phyloP scores from a whole-genome alignment of 2,329 filamentous ascomycete genomes.

The Sporothrix brunneoviolacea region DNA sequence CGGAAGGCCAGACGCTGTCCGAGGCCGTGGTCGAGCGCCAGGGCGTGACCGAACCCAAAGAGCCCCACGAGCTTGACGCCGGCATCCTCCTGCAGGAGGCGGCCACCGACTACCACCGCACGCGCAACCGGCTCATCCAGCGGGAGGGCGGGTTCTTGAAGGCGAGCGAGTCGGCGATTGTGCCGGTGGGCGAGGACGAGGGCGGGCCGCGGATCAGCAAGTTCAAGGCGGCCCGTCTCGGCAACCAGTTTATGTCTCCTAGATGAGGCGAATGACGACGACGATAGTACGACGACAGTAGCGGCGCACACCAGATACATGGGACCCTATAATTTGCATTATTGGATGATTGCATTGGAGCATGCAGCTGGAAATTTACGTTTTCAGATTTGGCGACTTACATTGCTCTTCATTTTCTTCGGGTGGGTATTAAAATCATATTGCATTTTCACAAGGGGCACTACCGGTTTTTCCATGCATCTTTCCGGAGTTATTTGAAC shows the following conservation, averaged over 20 bases:
- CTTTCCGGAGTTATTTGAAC: no score
- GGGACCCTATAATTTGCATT: no score
- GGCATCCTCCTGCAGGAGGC: constrained; percentile 69
- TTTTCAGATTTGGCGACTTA: no score
- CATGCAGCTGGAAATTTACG: no score
- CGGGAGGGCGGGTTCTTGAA: constrained; percentile 74
- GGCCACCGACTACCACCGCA: constrained; percentile 72
- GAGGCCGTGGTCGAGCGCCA: constrained; percentile 52
- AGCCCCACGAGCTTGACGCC: constrained; percentile 64
- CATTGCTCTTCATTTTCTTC: no score
- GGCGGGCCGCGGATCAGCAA: constrained; percentile 60
- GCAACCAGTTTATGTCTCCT: constrained; percentile 9
- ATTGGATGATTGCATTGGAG: no score
- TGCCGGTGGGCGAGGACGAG: constrained; percentile 61
- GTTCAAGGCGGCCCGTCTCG: constrained; percentile 64
- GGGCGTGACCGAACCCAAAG: constrained; percentile 25
- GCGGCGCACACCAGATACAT: no score
- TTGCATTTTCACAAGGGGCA: no score
- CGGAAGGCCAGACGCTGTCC: constrained; percentile 51
- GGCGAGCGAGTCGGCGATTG: constrained; percentile 60
- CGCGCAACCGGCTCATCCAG: constrained; percentile 77
- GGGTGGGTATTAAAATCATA: no score
- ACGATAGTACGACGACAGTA: no score
- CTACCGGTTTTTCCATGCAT: no score
- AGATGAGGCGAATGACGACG: no score